Conservation (phyloP, 306 rosid species). For the Quercus berberidifolia region DNA sequence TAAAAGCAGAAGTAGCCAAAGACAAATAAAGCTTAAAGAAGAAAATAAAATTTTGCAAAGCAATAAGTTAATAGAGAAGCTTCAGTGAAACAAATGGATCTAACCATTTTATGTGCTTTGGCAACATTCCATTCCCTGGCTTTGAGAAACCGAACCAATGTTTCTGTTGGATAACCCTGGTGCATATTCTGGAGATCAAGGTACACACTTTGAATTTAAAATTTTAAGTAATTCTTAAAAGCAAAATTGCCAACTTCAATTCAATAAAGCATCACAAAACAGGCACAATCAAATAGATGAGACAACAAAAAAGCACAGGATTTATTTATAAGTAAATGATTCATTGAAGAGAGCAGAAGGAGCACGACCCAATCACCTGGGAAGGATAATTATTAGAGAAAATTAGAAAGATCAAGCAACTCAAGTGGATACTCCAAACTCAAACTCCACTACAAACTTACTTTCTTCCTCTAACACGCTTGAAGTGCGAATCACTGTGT, state of each 20-base stretch:
- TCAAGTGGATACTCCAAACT: background rate
- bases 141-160: conserved; percentile 73
- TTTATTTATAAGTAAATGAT: background rate
- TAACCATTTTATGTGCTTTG: conserved; percentile 91
- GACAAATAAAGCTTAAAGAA: conserved; percentile 12
- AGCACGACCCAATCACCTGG: no score
- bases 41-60: background rate
- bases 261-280: background rate
- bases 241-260: background rate
- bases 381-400: background rate
- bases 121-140: conserved; percentile 84
- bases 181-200: conserved; percentile 70
- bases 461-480: background rate
- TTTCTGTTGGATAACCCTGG: conserved; percentile 67
- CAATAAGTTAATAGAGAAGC: conserved; percentile 1
- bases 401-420: background rate
- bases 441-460: background rate
- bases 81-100: conserved; percentile 21
- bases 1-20: conserved; percentile 16
- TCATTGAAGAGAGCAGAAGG: no score
- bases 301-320: background rate
- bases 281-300: background rate
- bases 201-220: conserved; percentile 10
- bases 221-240: background rate
- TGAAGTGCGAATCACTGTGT: background rate